Percentiles rank a stretch among this genome's conserved stretches.
Conservation (phyloP, 1,139 yeast species). For the Scheffersomyces illinoinensis region DNA sequence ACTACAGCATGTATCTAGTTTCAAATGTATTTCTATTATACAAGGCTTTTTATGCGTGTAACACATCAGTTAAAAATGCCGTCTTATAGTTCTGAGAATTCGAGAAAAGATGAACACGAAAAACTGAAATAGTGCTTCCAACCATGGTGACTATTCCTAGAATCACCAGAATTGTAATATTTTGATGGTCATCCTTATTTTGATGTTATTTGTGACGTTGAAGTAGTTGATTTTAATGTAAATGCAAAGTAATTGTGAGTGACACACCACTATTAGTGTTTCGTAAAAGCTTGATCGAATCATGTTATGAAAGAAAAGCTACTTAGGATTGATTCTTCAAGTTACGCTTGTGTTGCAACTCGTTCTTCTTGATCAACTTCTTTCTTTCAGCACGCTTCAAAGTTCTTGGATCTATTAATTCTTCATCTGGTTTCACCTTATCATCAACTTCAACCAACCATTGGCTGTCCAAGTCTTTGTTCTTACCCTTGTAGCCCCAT, state of each 20-base stretch:
- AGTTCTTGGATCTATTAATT: conserved; percentile 83
- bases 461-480: conserved; percentile 82
- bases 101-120: background rate
- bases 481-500: conserved; percentile 97
- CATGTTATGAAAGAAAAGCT: background rate
- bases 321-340: conserved; percentile 37
- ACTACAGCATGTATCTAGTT: background rate
- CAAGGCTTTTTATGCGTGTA: background rate
- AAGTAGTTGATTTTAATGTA: background rate
- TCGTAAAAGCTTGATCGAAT: background rate
- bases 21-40: background rate
- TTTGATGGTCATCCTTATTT: background rate
- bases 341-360: conserved; percentile 84
- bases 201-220: background rate
- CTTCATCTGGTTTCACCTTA: conserved; percentile 62
- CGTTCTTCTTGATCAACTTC: conserved; percentile 81
- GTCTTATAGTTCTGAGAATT: background rate
- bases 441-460: conserved; percentile 97
- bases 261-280: background rate
- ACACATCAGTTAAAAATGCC: background rate
- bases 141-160: background rate
- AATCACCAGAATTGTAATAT: background rate
- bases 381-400: conserved; percentile 81
- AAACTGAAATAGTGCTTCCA: background rate
- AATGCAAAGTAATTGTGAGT: background rate